A percentile compares a stretch with the other conserved stretches of the same genome.
Conservation (phyloP, 192 early-diverging fungal species). For the Entomortierella beljakovae region DNA sequence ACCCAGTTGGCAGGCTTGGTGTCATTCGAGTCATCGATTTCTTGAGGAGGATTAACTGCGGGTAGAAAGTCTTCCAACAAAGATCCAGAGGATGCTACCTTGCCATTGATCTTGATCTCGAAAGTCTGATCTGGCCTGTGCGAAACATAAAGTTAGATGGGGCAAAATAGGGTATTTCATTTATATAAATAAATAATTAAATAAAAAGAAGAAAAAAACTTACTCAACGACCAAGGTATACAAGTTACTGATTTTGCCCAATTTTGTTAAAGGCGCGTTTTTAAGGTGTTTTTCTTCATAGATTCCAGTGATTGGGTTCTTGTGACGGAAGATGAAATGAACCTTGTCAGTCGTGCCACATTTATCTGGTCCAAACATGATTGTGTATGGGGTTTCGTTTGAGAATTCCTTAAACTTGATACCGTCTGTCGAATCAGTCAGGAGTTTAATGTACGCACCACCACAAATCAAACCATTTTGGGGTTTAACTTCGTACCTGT, state of each 20-base stretch:
- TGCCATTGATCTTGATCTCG: conserved; percentile 81
- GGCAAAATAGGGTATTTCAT: too few relatives aligned
- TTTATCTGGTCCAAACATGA: conserved; percentile 96
- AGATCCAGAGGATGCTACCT: conserved; percentile 71
- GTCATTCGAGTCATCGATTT: conserved; percentile 80
- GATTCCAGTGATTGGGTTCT: conserved; percentile 83
- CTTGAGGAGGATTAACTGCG: conserved; percentile 90
- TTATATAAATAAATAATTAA: background rate
- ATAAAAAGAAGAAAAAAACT: too few relatives aligned
- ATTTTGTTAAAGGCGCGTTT: conserved; percentile 74
- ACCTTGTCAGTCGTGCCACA: conserved; percentile 91
- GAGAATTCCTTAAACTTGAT: conserved; percentile 78
- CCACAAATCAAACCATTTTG: conserved; percentile 89
- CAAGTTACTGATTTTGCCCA: conserved; percentile 73
- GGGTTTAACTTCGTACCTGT: conserved; percentile 88
- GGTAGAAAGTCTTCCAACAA: conserved; percentile 84
- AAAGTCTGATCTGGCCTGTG: conserved; percentile 83
- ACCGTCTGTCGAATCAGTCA: conserved; percentile 69
- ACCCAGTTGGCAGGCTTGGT: conserved; percentile 91
- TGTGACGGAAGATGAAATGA: conserved; percentile 94
- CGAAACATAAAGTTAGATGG: background rate
- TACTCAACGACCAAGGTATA: conserved; percentile 86
- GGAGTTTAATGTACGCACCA: conserved; percentile 93
- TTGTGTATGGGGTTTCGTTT: conserved; percentile 85
- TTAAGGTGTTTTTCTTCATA: conserved; percentile 90